A percentile compares a stretch with the other conserved stretches of the same genome.
These are phyloP conservation scores for Eimeria acervulina DNA, from an alignment of 169 alveolate genomes.

Conservation along the genomic window DNA sequence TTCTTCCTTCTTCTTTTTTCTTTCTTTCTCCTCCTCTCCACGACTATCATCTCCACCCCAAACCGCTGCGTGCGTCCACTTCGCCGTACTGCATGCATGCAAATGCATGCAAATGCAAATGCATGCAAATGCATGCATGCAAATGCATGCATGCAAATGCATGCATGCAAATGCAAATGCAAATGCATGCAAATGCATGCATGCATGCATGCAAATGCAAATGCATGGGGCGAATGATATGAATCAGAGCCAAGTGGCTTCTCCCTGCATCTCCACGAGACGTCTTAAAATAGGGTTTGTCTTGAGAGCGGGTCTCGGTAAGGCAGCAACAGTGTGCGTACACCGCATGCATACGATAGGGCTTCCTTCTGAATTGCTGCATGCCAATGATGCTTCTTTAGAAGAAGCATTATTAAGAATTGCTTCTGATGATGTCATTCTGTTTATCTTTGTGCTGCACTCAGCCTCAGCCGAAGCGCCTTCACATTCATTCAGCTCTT, in stretches of 20 bases:
- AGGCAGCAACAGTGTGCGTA: conserved; percentile 27
- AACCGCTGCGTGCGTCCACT: too few relatives aligned
- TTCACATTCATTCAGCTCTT: not conserved
- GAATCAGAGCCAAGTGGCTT: not conserved
- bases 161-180: too few relatives aligned
- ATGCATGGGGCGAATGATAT: not conserved
- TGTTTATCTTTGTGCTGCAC: not conserved
- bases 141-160: too few relatives aligned
- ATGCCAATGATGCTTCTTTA: too few relatives aligned
- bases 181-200: not conserved
- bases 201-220: not conserved
- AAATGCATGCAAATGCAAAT: too few relatives aligned
- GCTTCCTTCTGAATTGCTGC: not conserved
- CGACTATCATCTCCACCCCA: too few relatives aligned
- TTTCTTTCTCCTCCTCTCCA: too few relatives aligned
- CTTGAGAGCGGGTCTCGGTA: conserved; percentile 49
- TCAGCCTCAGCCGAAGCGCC: conserved; percentile 30
- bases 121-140: too few relatives aligned
- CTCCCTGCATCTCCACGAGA: conserved; percentile 33
- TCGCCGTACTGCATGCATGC: too few relatives aligned
- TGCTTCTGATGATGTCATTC: not conserved
- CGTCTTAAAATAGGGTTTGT: conserved; percentile 53
- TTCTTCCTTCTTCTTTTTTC: too few relatives aligned
- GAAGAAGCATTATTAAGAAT: not conserved
- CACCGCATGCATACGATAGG: not conserved